phyloP scores from a whole-genome alignment of 306 rosid genomes.

The Vigna mungo region DNA sequence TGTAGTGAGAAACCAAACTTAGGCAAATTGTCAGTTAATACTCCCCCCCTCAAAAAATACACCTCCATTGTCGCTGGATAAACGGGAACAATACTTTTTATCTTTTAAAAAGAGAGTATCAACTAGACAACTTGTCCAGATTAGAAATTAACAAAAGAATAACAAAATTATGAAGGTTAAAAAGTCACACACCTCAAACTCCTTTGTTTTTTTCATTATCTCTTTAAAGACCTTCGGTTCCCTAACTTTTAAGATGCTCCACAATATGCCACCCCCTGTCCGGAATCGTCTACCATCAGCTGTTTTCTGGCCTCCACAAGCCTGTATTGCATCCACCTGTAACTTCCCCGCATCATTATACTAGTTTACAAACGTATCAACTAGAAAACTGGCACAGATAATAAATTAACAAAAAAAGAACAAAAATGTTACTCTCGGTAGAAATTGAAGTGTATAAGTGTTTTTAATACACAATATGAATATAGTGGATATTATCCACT shows the following conservation, averaged over 20 bases:
- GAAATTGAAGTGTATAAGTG: slow-evolving; percentile 21
- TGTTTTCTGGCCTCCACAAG: slow-evolving; percentile 88
- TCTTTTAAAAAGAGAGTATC: not conserved
- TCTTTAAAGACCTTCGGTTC: slow-evolving; percentile 74
- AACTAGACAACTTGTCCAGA: not conserved
- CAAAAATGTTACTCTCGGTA: not conserved
- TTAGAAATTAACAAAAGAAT: too few relatives aligned
- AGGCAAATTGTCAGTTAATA: not conserved
- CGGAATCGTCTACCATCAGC: slow-evolving; percentile 76
- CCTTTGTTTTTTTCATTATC: slow-evolving; percentile 85
- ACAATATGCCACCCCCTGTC: slow-evolving; percentile 88
- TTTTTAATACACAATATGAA: not conserved
- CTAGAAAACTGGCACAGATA: slow-evolving; percentile 21
- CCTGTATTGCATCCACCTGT: slow-evolving; percentile 81
- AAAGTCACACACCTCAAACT: slow-evolving; percentile 74
- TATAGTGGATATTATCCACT: not conserved
- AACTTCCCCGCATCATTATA: slow-evolving; percentile 26
- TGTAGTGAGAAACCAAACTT: not conserved
- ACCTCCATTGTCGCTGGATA: slow-evolving; percentile 8
- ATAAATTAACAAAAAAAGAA: not conserved
- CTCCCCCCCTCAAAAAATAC: not conserved
- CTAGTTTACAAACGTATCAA: slow-evolving; percentile 29
- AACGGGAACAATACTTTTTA: not conserved
- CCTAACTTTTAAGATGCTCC: slow-evolving; percentile 81
- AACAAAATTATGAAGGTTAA: not conserved